Conservation (phyloP, 495 filamentous ascomycete genomes). For the Niebla homalea region DNA sequence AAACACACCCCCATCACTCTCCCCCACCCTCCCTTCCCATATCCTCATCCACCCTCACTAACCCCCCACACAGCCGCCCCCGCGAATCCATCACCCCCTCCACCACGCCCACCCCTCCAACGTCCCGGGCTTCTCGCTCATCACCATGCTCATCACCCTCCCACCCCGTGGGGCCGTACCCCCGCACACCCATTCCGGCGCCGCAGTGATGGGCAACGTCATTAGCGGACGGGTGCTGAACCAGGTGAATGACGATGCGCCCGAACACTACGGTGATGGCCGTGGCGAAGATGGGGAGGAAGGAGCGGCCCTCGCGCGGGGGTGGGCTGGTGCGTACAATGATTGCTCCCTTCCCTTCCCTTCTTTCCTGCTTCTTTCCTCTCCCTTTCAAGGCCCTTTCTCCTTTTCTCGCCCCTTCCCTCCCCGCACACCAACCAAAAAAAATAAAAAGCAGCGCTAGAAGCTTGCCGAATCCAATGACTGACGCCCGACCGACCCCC, state of each 20-base stretch:
- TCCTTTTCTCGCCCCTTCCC: too few relatives aligned
- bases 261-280: neutral
- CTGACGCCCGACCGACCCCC: too few relatives aligned
- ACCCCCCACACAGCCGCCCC: conserved; percentile 15
- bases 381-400: too few relatives aligned
- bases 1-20: neutral
- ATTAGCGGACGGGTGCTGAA: conserved; percentile 23
- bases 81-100: conserved; percentile 19
- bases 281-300: neutral
- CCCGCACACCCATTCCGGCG: conserved; percentile 29
- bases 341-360: too few relatives aligned
- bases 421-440: too few relatives aligned
- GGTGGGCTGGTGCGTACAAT: conserved; percentile 27
- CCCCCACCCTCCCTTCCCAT: neutral
- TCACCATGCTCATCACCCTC: conserved; percentile 23
- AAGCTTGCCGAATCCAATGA: too few relatives aligned
- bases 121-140: conserved; percentile 23
- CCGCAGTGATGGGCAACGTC: conserved; percentile 23
- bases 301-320: conserved; percentile 6
- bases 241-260: conserved; percentile 31
- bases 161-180: conserved; percentile 29
- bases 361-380: too few relatives aligned
- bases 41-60: neutral
- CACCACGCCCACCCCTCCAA: conserved; percentile 22
- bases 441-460: too few relatives aligned